phyloP scores from a whole-genome alignment of 306 rosid genomes.

The Abrus pulchellus region DNA sequence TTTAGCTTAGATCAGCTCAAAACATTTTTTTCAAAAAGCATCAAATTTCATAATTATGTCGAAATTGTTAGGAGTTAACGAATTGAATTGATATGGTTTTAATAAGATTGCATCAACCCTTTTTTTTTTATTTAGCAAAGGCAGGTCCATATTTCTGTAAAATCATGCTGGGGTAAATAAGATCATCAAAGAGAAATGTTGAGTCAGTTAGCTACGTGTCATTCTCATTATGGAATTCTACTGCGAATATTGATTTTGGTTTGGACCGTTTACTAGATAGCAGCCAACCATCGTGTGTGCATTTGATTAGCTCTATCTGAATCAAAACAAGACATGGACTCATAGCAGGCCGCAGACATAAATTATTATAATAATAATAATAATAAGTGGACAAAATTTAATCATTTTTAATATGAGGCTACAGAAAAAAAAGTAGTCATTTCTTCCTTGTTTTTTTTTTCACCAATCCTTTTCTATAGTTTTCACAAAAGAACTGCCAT shows the following conservation, averaged over 20 bases:
- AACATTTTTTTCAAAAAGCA: neutral
- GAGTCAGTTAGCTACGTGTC: constrained; percentile 25
- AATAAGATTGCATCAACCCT: neutral
- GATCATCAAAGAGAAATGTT: neutral
- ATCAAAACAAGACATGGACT: neutral
- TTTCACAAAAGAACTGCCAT: neutral
- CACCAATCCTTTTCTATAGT: constrained; percentile 19
- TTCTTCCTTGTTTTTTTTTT: constrained; percentile 38
- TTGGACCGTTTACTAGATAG: constrained; percentile 21
- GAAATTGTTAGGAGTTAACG: neutral
- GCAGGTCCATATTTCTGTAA: neutral
- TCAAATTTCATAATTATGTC: neutral
- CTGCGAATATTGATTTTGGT: constrained; percentile 15
- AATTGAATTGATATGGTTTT: neutral
- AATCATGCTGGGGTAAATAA: neutral
- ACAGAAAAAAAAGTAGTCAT: constrained; percentile 27
- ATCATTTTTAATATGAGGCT: neutral
- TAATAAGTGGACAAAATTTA: neutral
- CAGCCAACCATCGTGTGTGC: neutral
- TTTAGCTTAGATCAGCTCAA: neutral
- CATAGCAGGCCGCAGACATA: constrained; percentile 21
- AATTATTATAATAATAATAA: neutral
- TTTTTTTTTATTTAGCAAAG: neutral
- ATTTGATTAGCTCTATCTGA: constrained; percentile 14
- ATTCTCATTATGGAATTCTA: constrained; percentile 12